phyloP scores from a whole-genome alignment of 805 yeast species.

The Saccharomycopsis capsularis region DNA sequence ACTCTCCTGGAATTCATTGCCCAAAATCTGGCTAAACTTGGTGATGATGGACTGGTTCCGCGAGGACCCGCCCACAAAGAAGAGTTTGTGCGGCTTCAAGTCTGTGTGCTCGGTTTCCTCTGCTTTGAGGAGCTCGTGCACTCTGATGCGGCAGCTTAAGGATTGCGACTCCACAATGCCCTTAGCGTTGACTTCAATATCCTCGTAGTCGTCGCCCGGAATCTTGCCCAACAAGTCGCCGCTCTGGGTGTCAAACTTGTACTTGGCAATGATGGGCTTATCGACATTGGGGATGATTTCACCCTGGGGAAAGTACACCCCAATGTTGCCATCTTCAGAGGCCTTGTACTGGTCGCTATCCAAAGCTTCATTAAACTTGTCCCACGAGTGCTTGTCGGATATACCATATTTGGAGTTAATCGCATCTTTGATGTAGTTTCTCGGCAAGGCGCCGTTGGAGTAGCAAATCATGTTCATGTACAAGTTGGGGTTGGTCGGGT shows the following conservation, averaged over 20 bases:
- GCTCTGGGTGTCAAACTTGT: conserved; percentile 33
- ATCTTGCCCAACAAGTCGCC: conserved; percentile 28
- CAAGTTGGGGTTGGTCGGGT: conserved; percentile 68
- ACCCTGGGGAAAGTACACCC: conserved; percentile 82
- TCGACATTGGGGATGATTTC: conserved; percentile 80
- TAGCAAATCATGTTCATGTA: conserved; percentile 96
- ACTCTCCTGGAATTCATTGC: conserved; percentile 31
- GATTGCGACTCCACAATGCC: conserved; percentile 86
- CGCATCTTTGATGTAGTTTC: conserved; percentile 66
- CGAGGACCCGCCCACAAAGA: conserved; percentile 86
- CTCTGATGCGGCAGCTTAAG: conserved; percentile 70
- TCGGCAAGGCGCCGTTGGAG: conserved; percentile 82
- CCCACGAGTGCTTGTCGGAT: conserved; percentile 43
- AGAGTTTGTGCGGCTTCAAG: conserved; percentile 58
- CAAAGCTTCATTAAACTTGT: conserved; percentile 49
- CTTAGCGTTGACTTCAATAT: conserved; percentile 57
- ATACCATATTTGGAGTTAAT: conserved; percentile 41
- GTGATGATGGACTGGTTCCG: conserved; percentile 60
- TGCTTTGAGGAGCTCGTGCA: conserved; percentile 64
- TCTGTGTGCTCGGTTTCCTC: conserved; percentile 22
- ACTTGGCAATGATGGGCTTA: conserved; percentile 40
- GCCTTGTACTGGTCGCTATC: conserved; percentile 27
- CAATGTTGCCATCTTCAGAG: conserved; percentile 42
- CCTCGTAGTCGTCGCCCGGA: conserved; percentile 35
- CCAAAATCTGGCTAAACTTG: conserved; percentile 65